Percentiles rank a stretch among this genome's conserved stretches.
Conservation (phyloP, 148 eudicot genomes). For the Rhododendron kiyosumense region DNA sequence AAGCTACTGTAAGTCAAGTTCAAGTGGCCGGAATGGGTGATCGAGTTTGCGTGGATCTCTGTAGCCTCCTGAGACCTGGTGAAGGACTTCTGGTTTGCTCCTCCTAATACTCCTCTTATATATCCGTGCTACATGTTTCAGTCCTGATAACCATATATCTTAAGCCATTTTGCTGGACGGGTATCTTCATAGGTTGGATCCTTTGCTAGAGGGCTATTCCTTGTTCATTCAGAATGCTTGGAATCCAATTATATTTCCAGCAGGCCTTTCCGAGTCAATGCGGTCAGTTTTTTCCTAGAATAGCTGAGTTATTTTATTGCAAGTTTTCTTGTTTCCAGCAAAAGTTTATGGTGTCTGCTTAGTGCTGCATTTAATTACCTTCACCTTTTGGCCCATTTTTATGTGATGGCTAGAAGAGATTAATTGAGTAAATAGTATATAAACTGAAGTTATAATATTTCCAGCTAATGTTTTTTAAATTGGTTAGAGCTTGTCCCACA, state of each 20-base stretch:
- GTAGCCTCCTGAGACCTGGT: conserved; percentile 89
- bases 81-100: conserved; percentile 83
- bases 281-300: conserved; percentile 43
- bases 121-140: background rate
- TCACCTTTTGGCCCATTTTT: background rate
- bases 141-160: background rate
- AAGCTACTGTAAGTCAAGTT: conserved; percentile 57
- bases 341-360: conserved; percentile 21
- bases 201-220: conserved; percentile 93
- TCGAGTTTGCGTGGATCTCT: conserved; percentile 94
- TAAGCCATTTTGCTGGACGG: background rate
- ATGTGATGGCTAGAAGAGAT: conserved; percentile 17
- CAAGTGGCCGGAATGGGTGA: conserved; percentile 88
- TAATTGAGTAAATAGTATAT: background rate
- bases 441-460: background rate
- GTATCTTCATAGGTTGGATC: conserved; percentile 67
- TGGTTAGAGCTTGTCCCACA: background rate
- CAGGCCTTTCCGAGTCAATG: conserved; percentile 96
- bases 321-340: conserved; percentile 14
- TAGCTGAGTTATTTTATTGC: background rate
- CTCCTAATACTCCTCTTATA: conserved; percentile 5
- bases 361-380: background rate
- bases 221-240: conserved; percentile 94
- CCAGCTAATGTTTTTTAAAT: background rate
- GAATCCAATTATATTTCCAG: conserved; percentile 92